Evolutionary conservation across 805 yeast species (phyloP).

Genomic region (fission yeast (Schizosaccharomyces pombe)): DNA sequence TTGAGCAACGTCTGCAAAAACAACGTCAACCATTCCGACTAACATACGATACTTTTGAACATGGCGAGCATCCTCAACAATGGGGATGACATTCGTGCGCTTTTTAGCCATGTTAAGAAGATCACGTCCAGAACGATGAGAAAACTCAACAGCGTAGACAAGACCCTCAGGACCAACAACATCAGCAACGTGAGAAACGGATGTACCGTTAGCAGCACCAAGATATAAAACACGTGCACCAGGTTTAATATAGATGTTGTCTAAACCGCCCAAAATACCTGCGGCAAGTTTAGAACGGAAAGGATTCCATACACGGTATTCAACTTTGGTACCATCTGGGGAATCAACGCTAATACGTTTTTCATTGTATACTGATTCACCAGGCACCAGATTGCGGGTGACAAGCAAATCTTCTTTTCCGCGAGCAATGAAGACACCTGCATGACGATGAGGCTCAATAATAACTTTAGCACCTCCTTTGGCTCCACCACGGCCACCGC

Average conservation of each 20-base stretch:
- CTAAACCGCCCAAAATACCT: slow-evolving; percentile 98
- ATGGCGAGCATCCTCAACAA: slow-evolving; percentile 98
- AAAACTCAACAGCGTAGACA: slow-evolving; percentile 96
- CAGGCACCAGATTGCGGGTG: slow-evolving; percentile 92
- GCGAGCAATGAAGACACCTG: slow-evolving; percentile 93
- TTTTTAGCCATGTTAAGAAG: slow-evolving; percentile 98
- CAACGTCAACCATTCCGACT: slow-evolving; percentile 94
- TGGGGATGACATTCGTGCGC: slow-evolving; percentile 97
- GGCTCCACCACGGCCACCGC: slow-evolving; percentile 23
- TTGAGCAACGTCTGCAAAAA: slow-evolving; percentile 98
- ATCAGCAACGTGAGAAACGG: slow-evolving; percentile 94
- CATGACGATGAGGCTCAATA: slow-evolving; percentile 96
- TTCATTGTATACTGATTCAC: slow-evolving; percentile 96
- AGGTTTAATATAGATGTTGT: slow-evolving; percentile 89
- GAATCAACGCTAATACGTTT: slow-evolving; percentile 86
- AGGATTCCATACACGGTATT: slow-evolving; percentile 99
- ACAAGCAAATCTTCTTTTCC: slow-evolving; percentile 97
- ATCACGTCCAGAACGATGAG: slow-evolving; percentile 99
- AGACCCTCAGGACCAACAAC: slow-evolving; percentile 97
- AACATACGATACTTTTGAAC: slow-evolving; percentile 99
- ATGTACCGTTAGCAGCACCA: slow-evolving; percentile 99
- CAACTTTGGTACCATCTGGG: slow-evolving; percentile 63
- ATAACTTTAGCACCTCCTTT: slow-evolving; percentile 28
- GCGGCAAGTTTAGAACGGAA: slow-evolving; percentile 99
- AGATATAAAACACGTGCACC: slow-evolving; percentile 91